Conservation (phyloP, 2,329 filamentous ascomycete genomes). For the Cadophora luteo-olivacea region DNA sequence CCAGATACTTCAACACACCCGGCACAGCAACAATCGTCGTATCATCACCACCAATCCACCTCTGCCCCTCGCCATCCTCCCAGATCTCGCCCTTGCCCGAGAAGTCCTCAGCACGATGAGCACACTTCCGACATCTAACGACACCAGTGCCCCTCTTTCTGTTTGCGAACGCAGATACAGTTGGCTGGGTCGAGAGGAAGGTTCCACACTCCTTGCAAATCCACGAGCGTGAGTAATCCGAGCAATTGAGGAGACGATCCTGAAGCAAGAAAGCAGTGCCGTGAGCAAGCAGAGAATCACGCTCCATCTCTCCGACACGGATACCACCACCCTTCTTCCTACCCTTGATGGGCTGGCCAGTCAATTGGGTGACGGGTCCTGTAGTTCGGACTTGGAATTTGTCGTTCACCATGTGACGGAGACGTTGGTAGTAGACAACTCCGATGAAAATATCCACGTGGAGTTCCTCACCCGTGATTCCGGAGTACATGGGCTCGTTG, state of each 20-base stretch:
- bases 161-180: constrained; percentile 68
- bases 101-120: constrained; percentile 50
- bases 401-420: constrained; percentile 99
- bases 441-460: constrained; percentile 96
- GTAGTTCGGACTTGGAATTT: constrained; percentile 99
- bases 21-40: constrained; percentile 92
- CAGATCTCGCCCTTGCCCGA: constrained; percentile 75
- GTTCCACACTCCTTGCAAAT: constrained; percentile 89
- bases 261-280: constrained; percentile 94
- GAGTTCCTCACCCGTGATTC: constrained; percentile 93
- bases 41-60: constrained; percentile 88
- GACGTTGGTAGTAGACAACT: constrained; percentile 96
- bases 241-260: constrained; percentile 96
- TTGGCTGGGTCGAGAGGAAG: constrained; percentile 87
- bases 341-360: constrained; percentile 96
- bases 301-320: constrained; percentile 98
- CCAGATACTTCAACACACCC: constrained; percentile 88
- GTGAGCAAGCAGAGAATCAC: constrained; percentile 92
- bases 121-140: constrained; percentile 82
- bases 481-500: constrained; percentile 98
- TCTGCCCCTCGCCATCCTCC: constrained; percentile 87
- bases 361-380: constrained; percentile 86
- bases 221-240: constrained; percentile 88
- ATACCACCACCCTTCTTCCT: constrained; percentile 97
- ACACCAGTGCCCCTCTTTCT: constrained; percentile 71